Base-by-base conservation (phyloP, 2,329 filamentous ascomycete genomes). In the Cladosporium oxysporum region DNA sequence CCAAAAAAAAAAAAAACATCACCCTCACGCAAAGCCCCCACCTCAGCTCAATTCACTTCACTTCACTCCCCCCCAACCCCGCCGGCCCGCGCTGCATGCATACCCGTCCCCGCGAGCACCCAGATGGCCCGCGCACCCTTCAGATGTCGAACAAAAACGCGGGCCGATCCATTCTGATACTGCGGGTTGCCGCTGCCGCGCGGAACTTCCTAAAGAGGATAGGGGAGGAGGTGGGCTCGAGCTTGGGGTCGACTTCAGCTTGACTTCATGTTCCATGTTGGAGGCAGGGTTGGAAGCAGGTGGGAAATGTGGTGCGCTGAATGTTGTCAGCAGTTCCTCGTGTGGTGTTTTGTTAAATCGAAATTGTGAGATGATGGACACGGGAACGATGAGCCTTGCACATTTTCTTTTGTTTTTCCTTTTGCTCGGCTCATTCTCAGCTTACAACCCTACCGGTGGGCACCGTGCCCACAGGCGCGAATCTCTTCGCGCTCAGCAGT, bases 401-500 rank as follows among this genome's bases (percentile, higher is more conserved):
- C 21, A 16, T 44, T 5, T 44, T 8, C 6, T 21, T 21, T 21
- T 26, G 23, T 26, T 26, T 26, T 26, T 26, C 23, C 23, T 26
- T 21, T 8, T 41, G 37, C 41, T 44, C 18, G 18, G 21, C 41
- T 47, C 10, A 37, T 8, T 10, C 5, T 63, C 35, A 63, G 29
- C 49, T 63, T 16, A 37, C 61, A 21, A 33, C 49, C 1, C 74
- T 74, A 44, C 67, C 73, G 16, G 23, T 26, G 23, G 65, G 69
- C 14, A 73, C 72, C 41, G 67, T 70, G 3, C 28, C 53, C n/a
- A 67, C 64, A 28, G 64, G 58, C 21, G 64, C 58, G 70, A 94
- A 94, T 72, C 87, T 91, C 72, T 90, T 86, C 5, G 91, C 86
- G 73, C 88, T 92, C 65, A 96, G 77, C 70, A 95, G 80, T 12